Evolutionary conservation across 805 yeast species (phyloP), one percentile per base, ranked within the genome.

Genomic region (Kurtzmaniella fragi): DNA sequence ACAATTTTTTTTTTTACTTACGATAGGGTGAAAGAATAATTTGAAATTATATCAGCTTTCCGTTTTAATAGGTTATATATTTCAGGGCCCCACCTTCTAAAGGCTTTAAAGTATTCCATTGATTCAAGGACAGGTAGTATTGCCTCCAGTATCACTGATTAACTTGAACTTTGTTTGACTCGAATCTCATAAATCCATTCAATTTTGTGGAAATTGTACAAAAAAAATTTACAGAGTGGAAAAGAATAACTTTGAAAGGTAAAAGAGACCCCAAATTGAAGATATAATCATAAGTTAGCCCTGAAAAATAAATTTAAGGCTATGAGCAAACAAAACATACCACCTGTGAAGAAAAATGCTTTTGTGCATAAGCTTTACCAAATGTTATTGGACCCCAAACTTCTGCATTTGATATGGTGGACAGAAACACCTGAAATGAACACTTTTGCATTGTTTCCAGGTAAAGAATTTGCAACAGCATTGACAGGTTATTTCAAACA

Each of bases 401-500:
- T 67, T 31, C 37, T 59, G 9, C 64, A 64, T 38, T 49, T 67
- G 23, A 67, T 67, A 35, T 67, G 73, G 73, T 67, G 73, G 73
- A 55, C 65, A 26, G 56, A 53, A 23, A 62, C 77, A 41, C 64
- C 59, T 20, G 74, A 71, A 31, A 60, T 57, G 40, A 71, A 75
- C 41, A 78, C 83, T 1, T 81, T 81, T 64, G 81, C 83, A 1
- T 53, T 81, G n/a, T 67, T 71, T 32, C 86, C 87, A 0, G 79
- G 80, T 13, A 67, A 77, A 23, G 83, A 78, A 45, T 81, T 81
- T 56, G 77, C 83, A 9, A 62, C 66, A 30, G 75, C 77, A 1
- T 56, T 84, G 36, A 78, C 84, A n/a, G 70, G 71, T 34, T 89
- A 85, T 58, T 90, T 91, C 70, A 91, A 91, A 58, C 97, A 90